Evolutionary conservation across 495 filamentous ascomycete genomes (phyloP), one percentile per base, ranked within the genome.

Genomic region (Ascobolus immersus): DNA sequence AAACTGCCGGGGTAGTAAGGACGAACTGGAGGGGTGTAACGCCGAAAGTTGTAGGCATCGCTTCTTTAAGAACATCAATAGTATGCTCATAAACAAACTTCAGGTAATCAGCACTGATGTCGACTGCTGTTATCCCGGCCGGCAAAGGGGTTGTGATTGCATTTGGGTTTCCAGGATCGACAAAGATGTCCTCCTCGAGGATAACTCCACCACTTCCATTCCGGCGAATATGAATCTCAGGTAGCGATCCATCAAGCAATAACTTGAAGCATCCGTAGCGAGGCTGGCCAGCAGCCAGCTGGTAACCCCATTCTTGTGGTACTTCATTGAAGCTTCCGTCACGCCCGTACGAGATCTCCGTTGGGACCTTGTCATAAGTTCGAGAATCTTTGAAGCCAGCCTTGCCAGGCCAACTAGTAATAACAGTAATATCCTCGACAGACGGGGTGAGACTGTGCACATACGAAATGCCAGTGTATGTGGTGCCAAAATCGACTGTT

Each of bases 1-100:
- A 56, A 4, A 50, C 51, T 2, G 50, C 53, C 4, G 50, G 52
- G 3, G 52, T 30, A 4, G 52, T 53, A 15, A 54, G 36, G 38
- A 53, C 47, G 34, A 43, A 52, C 28, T 53, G 44, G 15, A 55
- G 43, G 0, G 49, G 42, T 2, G 44, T 50, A 10, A 26, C 35
- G 7, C 40, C 30, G 11, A 47, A 37, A 0, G 40, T 41, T 5
- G 8, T 12, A 12, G 19, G 17, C 2, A 24, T 3, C 13, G 15
- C 20, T 4, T 32, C 6, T 5, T 14, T 7, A 21, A 41, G 18
- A 11, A 19, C 15, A 4, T 10, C n/a, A 17, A 42, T 42, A 10
- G 40, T 25, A 17, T 42, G 33, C 3, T 30, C 6, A n/a, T 41
- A 42, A 6, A 42, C 11, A 2, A 41, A 12, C 4, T 17, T 31